phyloP scores from a whole-genome alignment of 1,284 basidiomycete genomes.

The Heterobasidion annosum region DNA sequence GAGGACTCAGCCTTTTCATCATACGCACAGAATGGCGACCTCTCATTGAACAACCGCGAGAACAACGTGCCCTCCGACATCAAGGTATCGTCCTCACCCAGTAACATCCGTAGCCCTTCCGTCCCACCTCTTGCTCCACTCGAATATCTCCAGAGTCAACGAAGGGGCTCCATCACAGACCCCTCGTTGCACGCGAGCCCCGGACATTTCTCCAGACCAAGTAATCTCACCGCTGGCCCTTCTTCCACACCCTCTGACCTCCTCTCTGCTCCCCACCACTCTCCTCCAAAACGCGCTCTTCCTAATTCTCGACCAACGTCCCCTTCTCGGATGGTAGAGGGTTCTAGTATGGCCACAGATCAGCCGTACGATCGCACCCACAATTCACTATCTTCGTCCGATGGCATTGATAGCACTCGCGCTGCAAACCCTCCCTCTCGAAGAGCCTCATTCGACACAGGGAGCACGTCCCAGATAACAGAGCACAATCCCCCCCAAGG shows the following conservation, averaged over 20 bases:
- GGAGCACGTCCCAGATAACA: neutral
- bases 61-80: conserved; percentile 16
- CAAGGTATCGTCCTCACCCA: conserved; percentile 22
- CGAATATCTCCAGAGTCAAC: conserved; percentile 68
- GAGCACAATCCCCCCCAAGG: neutral
- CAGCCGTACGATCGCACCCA: conserved; percentile 28
- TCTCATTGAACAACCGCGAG: conserved; percentile 13
- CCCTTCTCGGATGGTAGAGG: conserved; percentile 62
- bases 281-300: conserved; percentile 21
- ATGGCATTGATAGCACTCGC: neutral
- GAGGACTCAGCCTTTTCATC: conserved; percentile 9
- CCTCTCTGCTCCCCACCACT: conserved; percentile 21
- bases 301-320: conserved; percentile 50
- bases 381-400: neutral
- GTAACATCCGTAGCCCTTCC: conserved; percentile 23
- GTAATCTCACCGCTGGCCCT: conserved; percentile 14
- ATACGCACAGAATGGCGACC: conserved; percentile 13
- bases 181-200: conserved; percentile 58
- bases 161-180: conserved; percentile 73
- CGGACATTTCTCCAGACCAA: conserved; percentile 15
- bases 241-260: conserved; percentile 22
- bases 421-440: neutral
- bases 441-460: neutral
- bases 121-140: conserved; percentile 57
- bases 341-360: conserved; percentile 33